Conservation (phyloP, 73 alveolate genomes). For the Breviolum minutum region DNA sequence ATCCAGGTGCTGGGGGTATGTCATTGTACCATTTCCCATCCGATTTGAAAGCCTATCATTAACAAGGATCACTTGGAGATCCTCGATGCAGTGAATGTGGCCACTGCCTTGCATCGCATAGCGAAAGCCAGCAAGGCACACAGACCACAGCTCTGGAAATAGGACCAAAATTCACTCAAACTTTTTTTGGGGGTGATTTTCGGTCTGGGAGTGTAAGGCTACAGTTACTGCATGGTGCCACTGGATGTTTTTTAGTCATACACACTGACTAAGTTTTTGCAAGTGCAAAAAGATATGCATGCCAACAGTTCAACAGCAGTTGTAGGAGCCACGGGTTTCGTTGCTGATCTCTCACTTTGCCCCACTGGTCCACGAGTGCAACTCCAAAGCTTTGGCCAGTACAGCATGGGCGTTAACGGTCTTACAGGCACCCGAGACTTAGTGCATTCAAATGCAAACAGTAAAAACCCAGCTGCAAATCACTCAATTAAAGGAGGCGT, state of each 20-base stretch:
- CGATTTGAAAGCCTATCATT: background rate
- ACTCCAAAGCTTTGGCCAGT: constrained; percentile 37
- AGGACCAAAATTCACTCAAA: too few species aligned
- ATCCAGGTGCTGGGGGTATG: too few species aligned
- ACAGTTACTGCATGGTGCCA: too few species aligned
- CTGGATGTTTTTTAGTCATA: background rate
- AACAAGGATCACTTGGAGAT: background rate
- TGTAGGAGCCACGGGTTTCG: background rate
- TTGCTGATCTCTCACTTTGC: constrained; percentile 12
- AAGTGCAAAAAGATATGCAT: background rate
- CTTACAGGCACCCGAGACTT: background rate
- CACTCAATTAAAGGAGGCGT: too few species aligned
- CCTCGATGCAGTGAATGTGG: constrained; percentile 36
- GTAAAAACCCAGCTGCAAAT: too few species aligned
- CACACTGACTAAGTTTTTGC: background rate
- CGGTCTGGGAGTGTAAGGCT: too few species aligned
- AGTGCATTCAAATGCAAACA: too few species aligned
- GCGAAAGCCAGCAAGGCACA: constrained; percentile 1
- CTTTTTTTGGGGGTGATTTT: too few species aligned
- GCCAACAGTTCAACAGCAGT: background rate
- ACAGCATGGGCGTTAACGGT: constrained; percentile 9
- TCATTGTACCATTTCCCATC: background rate
- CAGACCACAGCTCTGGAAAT: background rate
- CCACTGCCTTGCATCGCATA: constrained; percentile 58
- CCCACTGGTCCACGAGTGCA: background rate